A percentile compares a stretch with the other conserved stretches of the same genome.
phyloP scores from a whole-genome alignment of 495 filamentous ascomycete species.

The Hamigera avellanea region DNA sequence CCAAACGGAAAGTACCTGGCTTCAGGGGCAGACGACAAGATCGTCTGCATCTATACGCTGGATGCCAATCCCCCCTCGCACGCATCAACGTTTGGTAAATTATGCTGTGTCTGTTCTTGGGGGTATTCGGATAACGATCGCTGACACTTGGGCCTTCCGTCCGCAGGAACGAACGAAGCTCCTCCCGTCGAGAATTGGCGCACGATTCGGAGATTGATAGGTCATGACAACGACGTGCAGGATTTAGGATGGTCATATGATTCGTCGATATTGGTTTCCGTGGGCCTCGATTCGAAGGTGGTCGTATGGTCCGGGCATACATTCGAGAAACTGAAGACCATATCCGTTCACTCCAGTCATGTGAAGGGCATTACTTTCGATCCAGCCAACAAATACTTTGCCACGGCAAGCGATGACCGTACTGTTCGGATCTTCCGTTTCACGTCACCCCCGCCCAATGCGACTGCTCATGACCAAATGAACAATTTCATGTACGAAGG shows the following conservation, averaged over 20 bases:
- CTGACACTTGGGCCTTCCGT: neutral
- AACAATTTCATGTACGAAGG: constrained; percentile 91
- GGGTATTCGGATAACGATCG: neutral
- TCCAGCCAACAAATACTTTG: constrained; percentile 98
- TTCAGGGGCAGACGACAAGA: constrained; percentile 94
- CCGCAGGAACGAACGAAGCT: constrained; percentile 74
- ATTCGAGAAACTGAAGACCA: constrained; percentile 92
- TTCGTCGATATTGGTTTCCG: constrained; percentile 89
- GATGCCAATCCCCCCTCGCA: constrained; percentile 70
- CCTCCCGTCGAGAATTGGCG: constrained; percentile 96
- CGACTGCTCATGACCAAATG: constrained; percentile 83
- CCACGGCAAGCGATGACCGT: constrained; percentile 92
- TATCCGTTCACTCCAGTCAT: constrained; percentile 86
- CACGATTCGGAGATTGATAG: constrained; percentile 80
- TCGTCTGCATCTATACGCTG: constrained; percentile 90
- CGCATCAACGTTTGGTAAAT: constrained; percentile 62
- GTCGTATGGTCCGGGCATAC: constrained; percentile 97
- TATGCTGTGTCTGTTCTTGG: neutral
- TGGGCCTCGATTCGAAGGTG: constrained; percentile 93
- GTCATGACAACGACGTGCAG: constrained; percentile 97
- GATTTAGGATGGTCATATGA: constrained; percentile 96
- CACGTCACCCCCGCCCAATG: constrained; percentile 81
- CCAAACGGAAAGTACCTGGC: constrained; percentile 87
- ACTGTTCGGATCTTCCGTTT: constrained; percentile 96
- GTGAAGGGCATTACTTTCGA: constrained; percentile 99